These are phyloP conservation scores for Paramyrothecium sp. DNA, from an alignment of 2,329 filamentous ascomycete genomes.

Conservation along the genomic window DNA sequence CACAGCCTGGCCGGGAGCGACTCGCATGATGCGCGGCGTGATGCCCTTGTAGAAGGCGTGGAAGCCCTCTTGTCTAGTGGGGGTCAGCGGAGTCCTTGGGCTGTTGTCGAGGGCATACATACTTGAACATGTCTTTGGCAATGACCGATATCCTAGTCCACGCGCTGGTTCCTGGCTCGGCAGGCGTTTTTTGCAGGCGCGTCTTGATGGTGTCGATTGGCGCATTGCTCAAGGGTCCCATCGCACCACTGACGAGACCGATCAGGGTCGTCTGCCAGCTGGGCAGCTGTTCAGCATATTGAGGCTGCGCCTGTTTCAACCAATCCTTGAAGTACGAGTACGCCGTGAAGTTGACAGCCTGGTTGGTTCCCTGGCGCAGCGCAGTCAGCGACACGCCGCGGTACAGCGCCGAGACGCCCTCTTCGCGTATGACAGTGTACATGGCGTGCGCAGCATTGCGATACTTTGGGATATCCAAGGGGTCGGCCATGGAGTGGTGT, in stretches of 20 bases:
- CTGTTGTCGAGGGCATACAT: constrained; percentile 20
- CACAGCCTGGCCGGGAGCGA: constrained; percentile 88
- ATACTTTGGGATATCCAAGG: constrained; percentile 94
- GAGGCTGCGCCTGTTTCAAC: constrained; percentile 70
- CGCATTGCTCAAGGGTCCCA: constrained; percentile 94
- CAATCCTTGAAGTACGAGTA: constrained; percentile 89
- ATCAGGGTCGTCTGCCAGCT: constrained; percentile 89
- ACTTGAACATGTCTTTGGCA: constrained; percentile 81
- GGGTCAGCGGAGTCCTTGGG: constrained; percentile 7
- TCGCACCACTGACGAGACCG: constrained; percentile 86
- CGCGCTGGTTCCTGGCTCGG: constrained; percentile 77
- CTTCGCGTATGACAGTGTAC: constrained; percentile 90
- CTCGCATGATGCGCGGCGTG: constrained; percentile 94
- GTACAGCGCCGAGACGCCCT: constrained; percentile 84
- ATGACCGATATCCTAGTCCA: constrained; percentile 76
- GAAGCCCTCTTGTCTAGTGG: constrained; percentile 77
- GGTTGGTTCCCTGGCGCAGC: constrained; percentile 91
- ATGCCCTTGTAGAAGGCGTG: constrained; percentile 99
- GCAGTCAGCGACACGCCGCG: constrained; percentile 92
- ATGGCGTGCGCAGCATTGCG: constrained; percentile 81
- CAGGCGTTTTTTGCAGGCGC: constrained; percentile 84
- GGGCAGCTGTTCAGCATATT: constrained; percentile 68
- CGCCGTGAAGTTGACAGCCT: constrained; percentile 98
- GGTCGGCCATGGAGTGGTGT: constrained; percentile 96
- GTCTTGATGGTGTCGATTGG: constrained; percentile 99